Base-by-base conservation (phyloP, 345 rosid genomes). In the Conringia planisiliqua region DNA sequence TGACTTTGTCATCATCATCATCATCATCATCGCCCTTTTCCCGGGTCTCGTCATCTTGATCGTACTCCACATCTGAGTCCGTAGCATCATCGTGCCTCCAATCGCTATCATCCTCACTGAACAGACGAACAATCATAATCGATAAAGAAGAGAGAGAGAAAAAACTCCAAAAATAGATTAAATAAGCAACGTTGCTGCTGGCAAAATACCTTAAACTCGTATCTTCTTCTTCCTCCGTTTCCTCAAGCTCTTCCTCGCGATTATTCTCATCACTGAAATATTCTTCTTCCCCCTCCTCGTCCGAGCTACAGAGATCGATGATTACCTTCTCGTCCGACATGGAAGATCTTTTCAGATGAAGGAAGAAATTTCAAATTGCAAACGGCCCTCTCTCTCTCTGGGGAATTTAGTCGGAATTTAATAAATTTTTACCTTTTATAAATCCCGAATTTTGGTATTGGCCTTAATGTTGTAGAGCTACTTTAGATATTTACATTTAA, bases 221-320 rank as follows among this genome's bases (percentile, higher is more conserved):
- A 40, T 58, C 55, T 16, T 62, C 76, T 35, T 26, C 78, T n/a
- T 67, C 71, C 17, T 62, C 77, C 14, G 44, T 55, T 22, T 32
- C 71, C 7, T 43, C 32, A 56, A 26, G 29, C 18, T 16, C 51
- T 44, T 33, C 60, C 5, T 22, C 54, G 5, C 40, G 13, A 30
- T 35, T 29, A 40, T 47, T 74, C 32, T 79, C 84, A 14, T 73
- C 66, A 14, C 24, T 61, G 0, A 20, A 68, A 2, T n/a, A 24
- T 1, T 74, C 72, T 3, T 46, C 78, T 5, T 78, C 78, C 2
- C 71, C 80, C 7, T 70, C 82, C 7, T 73, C 79, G 2, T 74
- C 83, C 4, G 86, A 61, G 58, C 70, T 68, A 76, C 74, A 62
- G 42, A 76, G 70, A 76, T 62, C 70, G 50, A 76, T 54, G 59